Base-by-base conservation (phyloP, 176 grass and related monocot species). In the Areca catechu region DNA sequence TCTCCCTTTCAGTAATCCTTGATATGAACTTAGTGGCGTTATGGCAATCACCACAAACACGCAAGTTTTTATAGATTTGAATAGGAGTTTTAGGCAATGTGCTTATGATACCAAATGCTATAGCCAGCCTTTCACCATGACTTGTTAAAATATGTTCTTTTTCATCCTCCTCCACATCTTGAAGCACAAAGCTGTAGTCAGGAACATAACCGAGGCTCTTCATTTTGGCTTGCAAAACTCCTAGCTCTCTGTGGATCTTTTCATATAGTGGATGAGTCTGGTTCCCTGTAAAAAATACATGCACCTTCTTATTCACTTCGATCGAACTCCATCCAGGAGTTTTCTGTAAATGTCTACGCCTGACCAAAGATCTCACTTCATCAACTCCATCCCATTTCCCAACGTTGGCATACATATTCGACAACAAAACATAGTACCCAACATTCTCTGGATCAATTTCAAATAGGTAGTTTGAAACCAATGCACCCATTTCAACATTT, bases 301-400 rank as follows among this genome's bases (percentile, higher is more conserved):
- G 75, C 16, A 89, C 62, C 52, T 67, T 71, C 50, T 68, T 84
- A 67, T 85, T 77, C 34, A 89, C 81, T 74, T 89, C 86, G 24
- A 85, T 77, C 20, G 86, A 89, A 72, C 86, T 89, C 86, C 86
- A 89, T 37, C 86, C 81, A 54, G 86, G 86, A 30, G 63, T 89
- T 80, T 89, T 89, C 43, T 81, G 74, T 57, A 89, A 65, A 56
- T 74, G 80, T 25, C 79, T 79, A 18, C 48, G 58, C 56, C 86
- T 78, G 3, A 78, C 86, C 67, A 85, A 75, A 54, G 86, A 85
- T 49, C 86, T 81, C 62, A 89, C 81, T 75, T 77, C 74, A 49
- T 84, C 63, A 75, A 89, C 77, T 57, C 86, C 86, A 60, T 89
- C 77, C 86, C 86, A 89, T 78, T 85, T 80, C 24, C 86, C 81